Conservation (phyloP, 2,329 filamentous ascomycete genomes). For the Colletotrichum plurivorum region DNA sequence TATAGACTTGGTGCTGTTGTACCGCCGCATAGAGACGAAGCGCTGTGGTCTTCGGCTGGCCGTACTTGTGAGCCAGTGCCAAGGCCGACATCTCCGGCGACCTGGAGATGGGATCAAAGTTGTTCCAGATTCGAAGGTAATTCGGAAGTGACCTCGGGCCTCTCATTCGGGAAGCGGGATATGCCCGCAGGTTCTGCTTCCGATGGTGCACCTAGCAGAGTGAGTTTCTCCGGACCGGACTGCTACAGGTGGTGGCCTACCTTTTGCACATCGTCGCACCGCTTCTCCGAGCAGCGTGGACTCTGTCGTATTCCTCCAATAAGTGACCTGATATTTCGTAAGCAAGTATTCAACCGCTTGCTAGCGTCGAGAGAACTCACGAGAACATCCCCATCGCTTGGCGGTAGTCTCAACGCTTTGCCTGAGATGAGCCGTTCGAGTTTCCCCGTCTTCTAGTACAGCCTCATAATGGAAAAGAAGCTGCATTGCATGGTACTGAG, state of each 20-base stretch:
- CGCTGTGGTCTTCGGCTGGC: no score
- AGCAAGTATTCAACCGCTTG: neutral
- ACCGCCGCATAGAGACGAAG: no score
- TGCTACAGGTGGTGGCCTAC: neutral
- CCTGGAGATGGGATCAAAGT: neutral
- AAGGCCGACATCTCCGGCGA: neutral
- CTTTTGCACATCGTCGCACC: conserved; percentile 33
- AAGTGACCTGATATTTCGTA: conserved; percentile 7
- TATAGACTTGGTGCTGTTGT: no score
- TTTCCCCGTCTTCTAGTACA: conserved; percentile 50
- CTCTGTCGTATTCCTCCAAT: conserved; percentile 33
- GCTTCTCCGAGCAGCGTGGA: conserved; percentile 26
- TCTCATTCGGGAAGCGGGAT: conserved; percentile 32
- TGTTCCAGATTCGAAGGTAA: neutral
- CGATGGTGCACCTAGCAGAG: conserved; percentile 28
- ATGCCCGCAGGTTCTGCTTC: conserved; percentile 32
- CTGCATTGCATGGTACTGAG: conserved; percentile 52
- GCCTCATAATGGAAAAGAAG: conserved; percentile 51
- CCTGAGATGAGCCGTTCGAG: conserved; percentile 52
- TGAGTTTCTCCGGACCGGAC: neutral
- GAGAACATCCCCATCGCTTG: conserved; percentile 52
- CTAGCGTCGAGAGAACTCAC: conserved; percentile 40
- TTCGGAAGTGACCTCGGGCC: neutral
- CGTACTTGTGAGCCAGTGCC: conserved; percentile 6
- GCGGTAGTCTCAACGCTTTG: conserved; percentile 52